phyloP scores from a whole-genome alignment of 768 basidiomycete species.

The Pholiota microspora region DNA sequence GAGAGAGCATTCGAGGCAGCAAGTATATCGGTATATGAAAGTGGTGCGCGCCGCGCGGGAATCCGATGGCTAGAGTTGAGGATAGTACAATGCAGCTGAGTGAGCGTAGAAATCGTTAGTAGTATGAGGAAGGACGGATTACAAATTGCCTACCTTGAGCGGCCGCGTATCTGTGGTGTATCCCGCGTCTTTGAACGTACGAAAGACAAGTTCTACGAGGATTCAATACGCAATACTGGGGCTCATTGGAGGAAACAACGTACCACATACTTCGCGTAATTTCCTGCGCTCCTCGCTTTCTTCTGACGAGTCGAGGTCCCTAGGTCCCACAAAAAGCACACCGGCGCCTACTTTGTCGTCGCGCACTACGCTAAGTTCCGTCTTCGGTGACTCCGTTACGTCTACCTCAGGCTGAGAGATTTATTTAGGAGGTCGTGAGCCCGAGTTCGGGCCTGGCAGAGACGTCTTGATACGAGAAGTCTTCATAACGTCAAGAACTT shows the following conservation, averaged over 20 bases:
- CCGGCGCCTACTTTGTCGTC: too few species aligned
- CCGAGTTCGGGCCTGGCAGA: too few species aligned
- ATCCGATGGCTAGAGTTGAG: slow-evolving; percentile 47
- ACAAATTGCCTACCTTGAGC: slow-evolving; percentile 38
- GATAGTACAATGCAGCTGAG: slow-evolving; percentile 48
- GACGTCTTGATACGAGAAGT: too few species aligned
- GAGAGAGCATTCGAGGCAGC: slow-evolving; percentile 7
- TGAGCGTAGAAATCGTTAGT: background rate
- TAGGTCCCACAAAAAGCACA: too few species aligned
- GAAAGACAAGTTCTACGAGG: slow-evolving; percentile 38
- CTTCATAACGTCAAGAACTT: too few species aligned
- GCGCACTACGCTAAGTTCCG: too few species aligned
- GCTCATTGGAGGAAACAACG: slow-evolving; percentile 1
- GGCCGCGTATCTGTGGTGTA: slow-evolving; percentile 44
- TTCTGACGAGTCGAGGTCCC: background rate
- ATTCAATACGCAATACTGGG: background rate
- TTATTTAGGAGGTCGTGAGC: too few species aligned
- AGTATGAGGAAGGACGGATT: background rate
- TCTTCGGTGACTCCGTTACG: too few species aligned
- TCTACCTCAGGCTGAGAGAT: too few species aligned
- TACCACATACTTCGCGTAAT: slow-evolving; percentile 30
- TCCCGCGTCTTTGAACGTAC: slow-evolving; percentile 36
- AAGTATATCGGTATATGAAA: slow-evolving; percentile 38
- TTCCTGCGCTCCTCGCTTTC: slow-evolving; percentile 13
- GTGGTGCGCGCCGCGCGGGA: slow-evolving; percentile 31